Percentiles rank a stretch among this genome's conserved stretches.
These are phyloP conservation scores for Neurospora terricola DNA, from an alignment of 495 filamentous ascomycete genomes.

Conservation along the genomic window DNA sequence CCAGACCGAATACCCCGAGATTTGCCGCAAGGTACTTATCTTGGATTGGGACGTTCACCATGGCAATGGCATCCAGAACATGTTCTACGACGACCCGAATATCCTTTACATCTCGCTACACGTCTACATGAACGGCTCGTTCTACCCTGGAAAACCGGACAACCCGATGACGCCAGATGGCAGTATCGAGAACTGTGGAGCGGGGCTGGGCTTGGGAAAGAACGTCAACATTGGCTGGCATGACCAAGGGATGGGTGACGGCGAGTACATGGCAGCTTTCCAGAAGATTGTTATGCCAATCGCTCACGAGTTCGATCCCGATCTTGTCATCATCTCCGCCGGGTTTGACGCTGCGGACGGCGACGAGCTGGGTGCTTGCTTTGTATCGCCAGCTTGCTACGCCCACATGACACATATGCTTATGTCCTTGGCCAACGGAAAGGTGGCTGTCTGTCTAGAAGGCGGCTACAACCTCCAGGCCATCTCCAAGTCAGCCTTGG, in stretches of 20 bases:
- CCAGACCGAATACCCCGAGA: slow-evolving; percentile 61
- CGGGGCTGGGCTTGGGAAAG: slow-evolving; percentile 63
- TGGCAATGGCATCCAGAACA: slow-evolving; percentile 95
- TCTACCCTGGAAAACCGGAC: slow-evolving; percentile 73
- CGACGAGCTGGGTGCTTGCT: slow-evolving; percentile 85
- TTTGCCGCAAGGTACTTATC: slow-evolving; percentile 80
- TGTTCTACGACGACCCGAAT: slow-evolving; percentile 90
- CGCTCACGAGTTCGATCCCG: slow-evolving; percentile 82
- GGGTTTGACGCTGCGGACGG: slow-evolving; percentile 94
- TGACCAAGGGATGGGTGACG: slow-evolving; percentile 88
- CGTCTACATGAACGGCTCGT: slow-evolving; percentile 68
- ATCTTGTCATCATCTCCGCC: slow-evolving; percentile 90
- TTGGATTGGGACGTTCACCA: slow-evolving; percentile 87
- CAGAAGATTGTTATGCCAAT: slow-evolving; percentile 97
- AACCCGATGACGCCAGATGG: slow-evolving; percentile 49
- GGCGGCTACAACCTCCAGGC: slow-evolving; percentile 92
- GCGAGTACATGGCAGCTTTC: slow-evolving; percentile 93
- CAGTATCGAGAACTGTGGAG: slow-evolving; percentile 65
- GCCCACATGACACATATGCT: slow-evolving; percentile 99
- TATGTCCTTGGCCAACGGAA: slow-evolving; percentile 88
- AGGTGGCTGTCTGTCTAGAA: slow-evolving; percentile 85
- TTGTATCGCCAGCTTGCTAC: slow-evolving; percentile 82
- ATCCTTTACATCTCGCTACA: slow-evolving; percentile 96
- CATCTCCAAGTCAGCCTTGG: slow-evolving; percentile 83
- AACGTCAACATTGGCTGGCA: slow-evolving; percentile 97